phyloP scores from a whole-genome alignment of 2,329 filamentous ascomycete genomes.

The Trichoderma cornu-damae region DNA sequence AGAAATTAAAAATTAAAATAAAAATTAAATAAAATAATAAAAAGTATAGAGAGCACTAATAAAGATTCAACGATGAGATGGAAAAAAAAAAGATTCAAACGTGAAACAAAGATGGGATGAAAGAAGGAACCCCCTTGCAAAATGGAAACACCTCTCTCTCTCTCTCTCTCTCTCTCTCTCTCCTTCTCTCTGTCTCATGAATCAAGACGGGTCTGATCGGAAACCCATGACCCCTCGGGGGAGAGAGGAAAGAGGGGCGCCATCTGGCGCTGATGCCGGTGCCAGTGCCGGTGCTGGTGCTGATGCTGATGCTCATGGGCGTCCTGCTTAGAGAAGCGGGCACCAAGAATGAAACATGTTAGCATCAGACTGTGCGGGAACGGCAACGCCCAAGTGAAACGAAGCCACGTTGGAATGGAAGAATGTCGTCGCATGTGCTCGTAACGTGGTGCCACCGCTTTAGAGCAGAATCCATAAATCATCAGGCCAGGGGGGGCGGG shows the following conservation, averaged over 20 bases:
- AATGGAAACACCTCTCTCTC: background rate
- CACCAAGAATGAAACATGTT: background rate
- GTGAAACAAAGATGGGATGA: slow-evolving; percentile 1
- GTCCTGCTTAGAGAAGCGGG: too few relatives aligned
- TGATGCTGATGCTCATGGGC: background rate
- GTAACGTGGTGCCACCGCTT: background rate
- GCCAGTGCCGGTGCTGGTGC: too few relatives aligned
- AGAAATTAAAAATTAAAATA: too few relatives aligned
- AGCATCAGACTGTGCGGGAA: background rate
- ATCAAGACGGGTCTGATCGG: background rate
- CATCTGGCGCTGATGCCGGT: too few relatives aligned
- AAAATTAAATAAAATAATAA: too few relatives aligned
- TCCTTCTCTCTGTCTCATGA: background rate
- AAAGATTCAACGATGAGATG: too few relatives aligned
- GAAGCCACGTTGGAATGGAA: slow-evolving; percentile 2
- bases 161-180: too few relatives aligned
- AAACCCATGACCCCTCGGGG: too few relatives aligned
- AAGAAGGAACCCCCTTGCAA: background rate
- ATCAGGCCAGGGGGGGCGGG: slow-evolving; percentile 5
- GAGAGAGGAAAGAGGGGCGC: too few relatives aligned
- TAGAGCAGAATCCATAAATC: background rate
- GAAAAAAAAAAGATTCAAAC: background rate
- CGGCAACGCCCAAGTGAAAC: slow-evolving; percentile 5
- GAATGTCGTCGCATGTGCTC: background rate
- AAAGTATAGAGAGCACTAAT: too few relatives aligned